Conservation (phyloP, 2,329 filamentous ascomycete species). For the Cercospora canescens region DNA sequence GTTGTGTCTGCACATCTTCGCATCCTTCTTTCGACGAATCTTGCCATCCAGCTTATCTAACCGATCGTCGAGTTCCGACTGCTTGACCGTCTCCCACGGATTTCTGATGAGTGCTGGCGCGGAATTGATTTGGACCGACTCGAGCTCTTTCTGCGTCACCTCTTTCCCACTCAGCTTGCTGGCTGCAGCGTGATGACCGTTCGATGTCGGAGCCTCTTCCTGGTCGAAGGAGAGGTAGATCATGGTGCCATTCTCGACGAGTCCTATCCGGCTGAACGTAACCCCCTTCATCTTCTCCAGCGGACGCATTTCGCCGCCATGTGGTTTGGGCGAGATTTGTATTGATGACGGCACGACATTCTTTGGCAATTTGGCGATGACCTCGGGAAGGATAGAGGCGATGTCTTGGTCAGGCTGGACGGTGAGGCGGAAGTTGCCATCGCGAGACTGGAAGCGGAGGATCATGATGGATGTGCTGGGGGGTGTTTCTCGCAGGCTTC, state of each 20-base stretch:
- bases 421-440: constrained; percentile 86
- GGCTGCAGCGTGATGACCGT: constrained; percentile 49
- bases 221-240: constrained; percentile 78
- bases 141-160: constrained; percentile 67
- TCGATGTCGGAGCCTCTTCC: constrained; percentile 53
- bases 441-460: constrained; percentile 82
- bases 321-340: constrained; percentile 60
- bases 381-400: constrained; percentile 53
- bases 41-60: constrained; percentile 90
- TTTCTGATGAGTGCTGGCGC: constrained; percentile 71
- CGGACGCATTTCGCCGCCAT: constrained; percentile 58
- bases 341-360: constrained; percentile 57
- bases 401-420: constrained; percentile 76
- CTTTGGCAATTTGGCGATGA: constrained; percentile 61
- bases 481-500: constrained; percentile 4
- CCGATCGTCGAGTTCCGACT: constrained; percentile 82
- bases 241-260: constrained; percentile 72
- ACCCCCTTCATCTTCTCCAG: constrained; percentile 55
- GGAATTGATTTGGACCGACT: constrained; percentile 61
- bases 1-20: constrained; percentile 91
- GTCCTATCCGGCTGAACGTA: constrained; percentile 57
- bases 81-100: constrained; percentile 88
- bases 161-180: constrained; percentile 78
- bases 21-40: constrained; percentile 72
- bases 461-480: constrained; percentile 60